phyloP scores from a whole-genome alignment of 129 eudicot genomes.

The Tagetes erecta region DNA sequence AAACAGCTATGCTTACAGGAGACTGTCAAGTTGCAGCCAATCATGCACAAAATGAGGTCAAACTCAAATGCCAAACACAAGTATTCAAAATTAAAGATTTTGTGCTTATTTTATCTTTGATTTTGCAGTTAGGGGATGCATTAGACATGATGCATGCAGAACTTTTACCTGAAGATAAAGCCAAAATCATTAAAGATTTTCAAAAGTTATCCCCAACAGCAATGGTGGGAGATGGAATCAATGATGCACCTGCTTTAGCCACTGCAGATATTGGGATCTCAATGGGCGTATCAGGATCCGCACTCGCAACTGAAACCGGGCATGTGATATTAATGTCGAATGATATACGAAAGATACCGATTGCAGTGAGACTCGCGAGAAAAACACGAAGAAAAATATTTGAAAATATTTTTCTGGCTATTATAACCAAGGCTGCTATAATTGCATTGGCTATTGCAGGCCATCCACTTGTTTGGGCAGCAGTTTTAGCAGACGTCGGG shows the following conservation, averaged over 20 bases:
- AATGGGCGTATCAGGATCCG: slow-evolving; percentile 95
- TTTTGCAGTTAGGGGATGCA: slow-evolving; percentile 61
- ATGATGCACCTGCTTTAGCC: slow-evolving; percentile 93
- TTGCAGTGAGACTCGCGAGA: slow-evolving; percentile 53
- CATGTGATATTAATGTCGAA: slow-evolving; percentile 77
- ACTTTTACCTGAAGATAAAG: slow-evolving; percentile 90
- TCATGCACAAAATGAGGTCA: slow-evolving; percentile 73
- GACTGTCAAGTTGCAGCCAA: slow-evolving; percentile 75
- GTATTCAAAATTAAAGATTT: neutral
- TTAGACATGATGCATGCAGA: slow-evolving; percentile 59
- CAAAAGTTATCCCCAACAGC: slow-evolving; percentile 65
- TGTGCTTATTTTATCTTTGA: slow-evolving; percentile 11
- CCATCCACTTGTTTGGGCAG: slow-evolving; percentile 91
- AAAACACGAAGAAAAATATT: slow-evolving; percentile 53
- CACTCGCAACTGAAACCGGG: slow-evolving; percentile 93
- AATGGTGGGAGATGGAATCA: slow-evolving; percentile 94
- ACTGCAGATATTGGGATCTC: slow-evolving; percentile 88
- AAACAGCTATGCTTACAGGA: slow-evolving; percentile 86
- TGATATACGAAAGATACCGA: slow-evolving; percentile 71
- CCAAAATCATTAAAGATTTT: slow-evolving; percentile 50
- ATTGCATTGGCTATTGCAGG: slow-evolving; percentile 73
- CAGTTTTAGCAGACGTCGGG: slow-evolving; percentile 83
- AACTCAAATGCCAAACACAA: neutral
- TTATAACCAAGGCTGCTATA: slow-evolving; percentile 65
- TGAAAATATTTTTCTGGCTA: slow-evolving; percentile 60